Conservation (phyloP, 768 basidiomycete genomes). For the Lepiota subincarnata region DNA sequence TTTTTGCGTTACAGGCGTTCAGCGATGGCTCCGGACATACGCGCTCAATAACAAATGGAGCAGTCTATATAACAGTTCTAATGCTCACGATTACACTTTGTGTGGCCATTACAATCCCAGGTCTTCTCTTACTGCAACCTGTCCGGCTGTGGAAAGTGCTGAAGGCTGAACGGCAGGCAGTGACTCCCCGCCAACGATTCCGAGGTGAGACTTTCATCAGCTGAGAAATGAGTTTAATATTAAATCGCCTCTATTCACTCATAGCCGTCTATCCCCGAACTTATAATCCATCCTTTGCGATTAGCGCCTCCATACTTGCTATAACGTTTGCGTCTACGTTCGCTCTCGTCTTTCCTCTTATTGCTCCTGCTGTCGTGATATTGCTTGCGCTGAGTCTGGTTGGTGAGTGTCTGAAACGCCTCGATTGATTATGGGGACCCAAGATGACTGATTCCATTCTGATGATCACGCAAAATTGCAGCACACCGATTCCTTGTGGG, state of each 20-base stretch:
- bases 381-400: constrained; percentile 63
- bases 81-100: constrained; percentile 56
- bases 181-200: constrained; percentile 78
- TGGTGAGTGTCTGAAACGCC: constrained; percentile 37
- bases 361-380: constrained; percentile 65
- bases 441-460: neutral
- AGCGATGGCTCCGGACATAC: constrained; percentile 32
- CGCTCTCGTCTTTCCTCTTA: constrained; percentile 70
- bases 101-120: constrained; percentile 67
- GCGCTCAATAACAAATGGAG: constrained; percentile 57
- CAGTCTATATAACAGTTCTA: constrained; percentile 66
- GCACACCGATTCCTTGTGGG: constrained; percentile 80
- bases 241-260: constrained; percentile 7
- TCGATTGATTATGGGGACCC: neutral
- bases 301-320: constrained; percentile 61
- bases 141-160: constrained; percentile 54
- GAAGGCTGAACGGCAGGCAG: constrained; percentile 50
- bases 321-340: constrained; percentile 72
- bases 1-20: constrained; percentile 65
- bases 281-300: constrained; percentile 67
- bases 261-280: constrained; percentile 66
- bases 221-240: constrained; percentile 7
- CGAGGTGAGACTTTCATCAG: constrained; percentile 46
- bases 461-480: constrained; percentile 20
- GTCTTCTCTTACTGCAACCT: constrained; percentile 70